Percentiles rank a stretch among this genome's conserved stretches.
Evolutionary conservation across 106 monocot genomes (phyloP).

Genomic region (Xerophyta viscosa): DNA sequence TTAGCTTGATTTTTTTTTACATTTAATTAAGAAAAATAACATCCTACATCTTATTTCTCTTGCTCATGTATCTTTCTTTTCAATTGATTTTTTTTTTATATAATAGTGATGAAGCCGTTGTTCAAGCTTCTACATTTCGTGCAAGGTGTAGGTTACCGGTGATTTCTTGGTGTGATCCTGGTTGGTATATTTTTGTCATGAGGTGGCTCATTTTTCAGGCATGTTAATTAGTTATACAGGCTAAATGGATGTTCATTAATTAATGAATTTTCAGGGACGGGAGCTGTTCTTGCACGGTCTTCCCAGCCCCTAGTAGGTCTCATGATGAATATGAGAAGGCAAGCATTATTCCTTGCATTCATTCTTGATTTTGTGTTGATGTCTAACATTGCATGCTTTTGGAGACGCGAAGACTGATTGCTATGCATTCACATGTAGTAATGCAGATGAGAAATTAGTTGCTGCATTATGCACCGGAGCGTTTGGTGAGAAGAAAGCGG

Average conservation of each 20-base stretch:
- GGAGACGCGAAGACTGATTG: neutral
- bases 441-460: constrained; percentile 97
- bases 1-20: too few relatives aligned
- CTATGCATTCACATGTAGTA: constrained; percentile 33
- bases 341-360: neutral
- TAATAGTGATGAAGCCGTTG: constrained; percentile 78
- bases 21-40: too few relatives aligned
- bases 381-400: neutral
- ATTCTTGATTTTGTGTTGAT: too few relatives aligned
- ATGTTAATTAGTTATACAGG: too few relatives aligned
- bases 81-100: constrained; percentile 3
- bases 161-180: constrained; percentile 89
- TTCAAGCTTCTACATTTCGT: constrained; percentile 80
- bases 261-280: constrained; percentile 62
- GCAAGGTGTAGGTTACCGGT: constrained; percentile 74
- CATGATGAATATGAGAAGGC: constrained; percentile 89
- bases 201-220: too few relatives aligned
- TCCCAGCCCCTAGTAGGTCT: constrained; percentile 94
- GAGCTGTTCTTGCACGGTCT: constrained; percentile 92
- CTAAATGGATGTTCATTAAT: too few relatives aligned
- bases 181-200: constrained; percentile 23
- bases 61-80: constrained; percentile 1
- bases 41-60: too few relatives aligned
- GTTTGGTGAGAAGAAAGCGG: constrained; percentile 20
- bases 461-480: constrained; percentile 67